These are phyloP conservation scores for Fusarium albosuccineum DNA, from an alignment of 2,329 filamentous ascomycete species.

Conservation along the genomic window DNA sequence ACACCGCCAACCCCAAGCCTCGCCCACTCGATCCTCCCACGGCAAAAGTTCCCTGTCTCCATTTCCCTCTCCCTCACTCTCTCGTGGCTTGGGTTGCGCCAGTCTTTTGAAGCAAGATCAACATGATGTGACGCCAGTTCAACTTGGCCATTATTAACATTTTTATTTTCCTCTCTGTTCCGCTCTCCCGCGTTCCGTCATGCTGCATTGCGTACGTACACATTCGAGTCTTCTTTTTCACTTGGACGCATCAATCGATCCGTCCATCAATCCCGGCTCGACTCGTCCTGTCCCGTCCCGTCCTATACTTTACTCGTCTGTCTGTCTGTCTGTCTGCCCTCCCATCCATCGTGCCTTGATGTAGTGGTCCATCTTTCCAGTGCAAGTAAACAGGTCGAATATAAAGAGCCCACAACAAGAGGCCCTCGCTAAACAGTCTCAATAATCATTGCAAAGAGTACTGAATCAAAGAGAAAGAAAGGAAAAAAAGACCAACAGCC, in stretches of 20 bases:
- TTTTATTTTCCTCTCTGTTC: background rate
- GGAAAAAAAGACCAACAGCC: background rate
- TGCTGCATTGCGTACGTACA: slow-evolving; percentile 30
- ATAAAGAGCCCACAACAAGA: too few relatives aligned
- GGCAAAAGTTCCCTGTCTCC: background rate
- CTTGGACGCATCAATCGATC: background rate
- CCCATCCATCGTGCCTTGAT: background rate
- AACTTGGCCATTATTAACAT: slow-evolving; percentile 33
- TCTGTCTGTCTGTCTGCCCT: too few relatives aligned
- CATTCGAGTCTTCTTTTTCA: slow-evolving; percentile 14
- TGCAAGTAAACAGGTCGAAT: slow-evolving; percentile 5
- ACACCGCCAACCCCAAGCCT: background rate
- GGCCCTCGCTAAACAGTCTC: slow-evolving; percentile 26
- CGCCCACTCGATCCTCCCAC: background rate
- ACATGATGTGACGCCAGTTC: slow-evolving; percentile 8
- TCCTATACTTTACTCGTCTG: too few relatives aligned
- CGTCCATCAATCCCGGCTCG: background rate
- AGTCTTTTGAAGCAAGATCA: background rate
- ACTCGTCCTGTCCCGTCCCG: too few relatives aligned
- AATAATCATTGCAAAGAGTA: slow-evolving; percentile 29
- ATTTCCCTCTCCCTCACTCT: too few relatives aligned
- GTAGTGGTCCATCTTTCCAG: background rate
- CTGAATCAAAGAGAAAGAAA: background rate
- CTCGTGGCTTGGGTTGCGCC: background rate
- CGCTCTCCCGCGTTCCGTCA: slow-evolving; percentile 32